Conservation (phyloP, 2,329 filamentous ascomycete species). For the Colletotrichum sp. region DNA sequence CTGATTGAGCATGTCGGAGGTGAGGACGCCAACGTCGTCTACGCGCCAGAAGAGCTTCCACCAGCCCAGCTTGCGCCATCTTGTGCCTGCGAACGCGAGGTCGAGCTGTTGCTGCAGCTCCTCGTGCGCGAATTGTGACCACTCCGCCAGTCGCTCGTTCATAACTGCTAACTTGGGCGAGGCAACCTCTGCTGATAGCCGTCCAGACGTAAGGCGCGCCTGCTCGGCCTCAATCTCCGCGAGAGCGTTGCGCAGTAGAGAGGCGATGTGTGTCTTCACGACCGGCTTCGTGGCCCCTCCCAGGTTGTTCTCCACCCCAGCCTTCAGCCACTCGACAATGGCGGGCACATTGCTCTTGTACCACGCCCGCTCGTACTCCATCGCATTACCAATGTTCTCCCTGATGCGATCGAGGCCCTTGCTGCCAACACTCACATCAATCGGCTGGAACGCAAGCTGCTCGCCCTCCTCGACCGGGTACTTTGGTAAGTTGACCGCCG, state of each 20-base stretch:
- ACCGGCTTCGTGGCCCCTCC: constrained; percentile 65
- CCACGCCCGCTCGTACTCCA: constrained; percentile 77
- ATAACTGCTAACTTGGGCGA: constrained; percentile 53
- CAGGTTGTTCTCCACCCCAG: constrained; percentile 40
- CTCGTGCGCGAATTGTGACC: constrained; percentile 81
- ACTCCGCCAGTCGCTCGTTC: constrained; percentile 65
- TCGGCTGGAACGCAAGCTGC: constrained; percentile 51
- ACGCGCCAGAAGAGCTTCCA: constrained; percentile 96
- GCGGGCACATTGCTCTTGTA: constrained; percentile 71
- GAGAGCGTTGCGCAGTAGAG: constrained; percentile 64
- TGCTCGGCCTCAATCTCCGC: constrained; percentile 57
- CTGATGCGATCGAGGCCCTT: constrained; percentile 72
- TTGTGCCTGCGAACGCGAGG: constrained; percentile 73
- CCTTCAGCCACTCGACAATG: constrained; percentile 70
- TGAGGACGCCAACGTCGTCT: constrained; percentile 87
- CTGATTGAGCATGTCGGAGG: constrained; percentile 77
- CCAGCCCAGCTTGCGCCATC: constrained; percentile 86
- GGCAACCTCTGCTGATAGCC: constrained; percentile 32
- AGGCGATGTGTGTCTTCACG: constrained; percentile 69
- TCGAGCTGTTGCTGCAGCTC: constrained; percentile 85
- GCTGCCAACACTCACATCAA: constrained; percentile 69
- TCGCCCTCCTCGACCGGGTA: constrained; percentile 40
- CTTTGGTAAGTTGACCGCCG: constrained; percentile 63
- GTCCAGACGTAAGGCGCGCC: constrained; percentile 37
- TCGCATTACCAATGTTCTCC: constrained; percentile 70